Evolutionary conservation across 2,329 filamentous ascomycete genomes (phyloP), one percentile per base, ranked within the genome.

Genomic region (Fusarium sp.): DNA sequence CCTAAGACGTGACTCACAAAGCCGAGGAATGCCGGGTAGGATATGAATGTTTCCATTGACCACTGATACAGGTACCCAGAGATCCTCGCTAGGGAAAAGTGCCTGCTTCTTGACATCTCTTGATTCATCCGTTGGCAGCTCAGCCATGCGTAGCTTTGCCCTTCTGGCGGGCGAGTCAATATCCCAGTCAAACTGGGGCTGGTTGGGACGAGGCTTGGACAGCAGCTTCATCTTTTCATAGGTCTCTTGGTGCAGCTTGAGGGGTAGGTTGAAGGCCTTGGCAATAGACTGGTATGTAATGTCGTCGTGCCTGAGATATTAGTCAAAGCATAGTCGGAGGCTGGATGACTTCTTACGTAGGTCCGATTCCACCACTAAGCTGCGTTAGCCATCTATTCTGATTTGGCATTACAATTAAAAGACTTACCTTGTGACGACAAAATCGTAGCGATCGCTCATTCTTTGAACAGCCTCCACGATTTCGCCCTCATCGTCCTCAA

Each of bases 201-300:
- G 87, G 27, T 84, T 84, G 43, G 88, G 87, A 69, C 90, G 88
- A 11, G 88, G 88, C 72, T 87, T 90, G 27, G 89, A 92, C 9
- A 97, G 82, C 59, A 79, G 82, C 78, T 91, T 93, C 95, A 98
- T 98, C 71, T 89, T 88, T 63, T 86, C 83, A 68, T 89, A 90
- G 0, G 93, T 88, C 54, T 86, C 85, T 38, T 91, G 79, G 79
- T 98, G 92, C 25, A 96, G 83, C 66, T 88, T 84, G 15, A 98
- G 80, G 13, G 88, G 85, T 8, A 97, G 81, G 38, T 81, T 78
- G 74, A 97, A 98, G 8, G 93, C 95, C 73, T 92, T 93, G 63
- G 92, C 93, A 73, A 99, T 96, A 35, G 92, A 94, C 72, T 91
- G 83, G 78, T 99, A 99, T 23, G 95, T 98, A 68, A 98, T 98